A percentile compares a stretch with the other conserved stretches of the same genome.
phyloP scores from a whole-genome alignment of 1,284 basidiomycete genomes.

The Naganishia albida region DNA sequence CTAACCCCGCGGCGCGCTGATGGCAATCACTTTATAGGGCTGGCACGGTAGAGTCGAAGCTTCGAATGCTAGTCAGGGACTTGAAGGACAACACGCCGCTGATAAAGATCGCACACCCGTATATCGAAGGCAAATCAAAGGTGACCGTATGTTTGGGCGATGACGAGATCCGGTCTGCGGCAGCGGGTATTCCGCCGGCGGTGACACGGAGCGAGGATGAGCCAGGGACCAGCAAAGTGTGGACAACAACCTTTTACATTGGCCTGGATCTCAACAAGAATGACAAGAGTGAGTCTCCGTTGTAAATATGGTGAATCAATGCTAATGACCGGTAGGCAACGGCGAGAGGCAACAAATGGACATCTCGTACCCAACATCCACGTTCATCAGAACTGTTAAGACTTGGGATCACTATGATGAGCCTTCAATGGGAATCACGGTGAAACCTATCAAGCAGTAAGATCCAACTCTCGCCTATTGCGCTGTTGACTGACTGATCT shows the following conservation, averaged over 20 bases:
- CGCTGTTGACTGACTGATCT: background rate
- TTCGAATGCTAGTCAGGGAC: slow-evolving; percentile 95
- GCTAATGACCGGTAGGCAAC: slow-evolving; percentile 39
- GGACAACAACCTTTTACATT: slow-evolving; percentile 95
- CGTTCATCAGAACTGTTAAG: slow-evolving; percentile 94
- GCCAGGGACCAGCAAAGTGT: slow-evolving; percentile 74
- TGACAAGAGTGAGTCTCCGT: slow-evolving; percentile 63
- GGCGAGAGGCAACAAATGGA: slow-evolving; percentile 70
- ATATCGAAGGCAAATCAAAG: slow-evolving; percentile 90
- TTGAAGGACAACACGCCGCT: slow-evolving; percentile 87
- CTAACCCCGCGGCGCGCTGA: background rate
- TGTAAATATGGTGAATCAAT: background rate
- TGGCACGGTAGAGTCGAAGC: slow-evolving; percentile 94
- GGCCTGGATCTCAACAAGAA: slow-evolving; percentile 91
- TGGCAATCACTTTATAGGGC: slow-evolving; percentile 59
- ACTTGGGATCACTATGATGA: slow-evolving; percentile 96
- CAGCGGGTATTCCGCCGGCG: slow-evolving; percentile 66
- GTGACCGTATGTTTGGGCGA: slow-evolving; percentile 78
- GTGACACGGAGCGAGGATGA: slow-evolving; percentile 76
- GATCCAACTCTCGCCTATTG: slow-evolving; percentile 35
- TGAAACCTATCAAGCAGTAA: slow-evolving; percentile 90
- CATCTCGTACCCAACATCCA: slow-evolving; percentile 93
- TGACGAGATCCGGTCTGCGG: slow-evolving; percentile 83
- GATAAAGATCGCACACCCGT: slow-evolving; percentile 89
- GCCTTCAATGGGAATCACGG: slow-evolving; percentile 87